Evolutionary conservation across 805 yeast species (phyloP), one percentile per base, ranked within the genome.

Genomic region (Jamesozyma piceae): DNA sequence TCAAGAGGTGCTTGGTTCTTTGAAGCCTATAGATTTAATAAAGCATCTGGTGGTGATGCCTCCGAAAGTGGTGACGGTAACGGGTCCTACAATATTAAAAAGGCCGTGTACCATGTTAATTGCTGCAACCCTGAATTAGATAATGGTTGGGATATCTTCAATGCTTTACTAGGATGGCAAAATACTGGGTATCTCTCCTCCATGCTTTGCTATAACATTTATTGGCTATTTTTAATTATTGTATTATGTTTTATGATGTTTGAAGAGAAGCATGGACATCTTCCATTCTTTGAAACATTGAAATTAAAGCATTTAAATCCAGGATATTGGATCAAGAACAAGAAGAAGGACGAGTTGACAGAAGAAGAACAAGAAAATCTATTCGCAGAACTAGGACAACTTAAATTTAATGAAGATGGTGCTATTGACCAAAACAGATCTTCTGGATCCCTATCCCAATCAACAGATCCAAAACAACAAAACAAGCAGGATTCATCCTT

Each of bases 101-200:
- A 74, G 57, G 67, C 83, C 13, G 96, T 90, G 22, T 90, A 95
- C 89, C 98, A 90, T 68, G 94, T 90, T 48, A 88, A 90, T 74
- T 90, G 97, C 69, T 90, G 97, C 71, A 88, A 88, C 66, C 97
- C 97, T 37, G 89, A 82, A 64, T 71, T 73, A 45, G 90, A 82
- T 66, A 79, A 81, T 54, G 97, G 97, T 69, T 90, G 97, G 97
- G 95, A 88, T 75, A 80, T 90, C 48, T 90, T 90, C 74, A 90
- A 90, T 60, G 86, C 97, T 22, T 65, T 90, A 44, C 71, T 90
- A 49, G 98, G 97, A 49, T 90, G 98, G 98, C 95, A 88, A 69
- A 90, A 90, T 67, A 77, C 95, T 42, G 97, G 96, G 46, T 87
- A 95, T 51, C 75, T 85, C 61, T 95, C 97, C 44, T 86, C 96